A percentile compares a stretch with the other conserved stretches of the same genome.
These are phyloP conservation scores for Eutrema salsugineum DNA, from an alignment of 441 rosid species.

Conservation along the genomic window DNA sequence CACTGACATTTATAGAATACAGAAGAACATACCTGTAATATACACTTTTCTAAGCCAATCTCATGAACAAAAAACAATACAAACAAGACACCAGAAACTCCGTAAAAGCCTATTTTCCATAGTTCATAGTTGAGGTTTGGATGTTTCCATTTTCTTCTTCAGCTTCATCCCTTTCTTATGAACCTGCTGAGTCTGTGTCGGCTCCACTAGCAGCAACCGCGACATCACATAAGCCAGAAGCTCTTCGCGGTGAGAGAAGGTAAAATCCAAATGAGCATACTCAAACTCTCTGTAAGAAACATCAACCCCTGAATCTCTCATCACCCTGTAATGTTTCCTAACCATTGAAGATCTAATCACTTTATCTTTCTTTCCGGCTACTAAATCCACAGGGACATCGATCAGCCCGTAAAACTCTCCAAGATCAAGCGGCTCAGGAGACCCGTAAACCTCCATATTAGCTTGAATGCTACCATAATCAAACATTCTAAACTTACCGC, in stretches of 20 bases:
- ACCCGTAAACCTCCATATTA: constrained; percentile 69
- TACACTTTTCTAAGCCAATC: constrained; percentile 16
- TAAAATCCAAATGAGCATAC: constrained; percentile 93
- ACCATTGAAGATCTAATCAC: constrained; percentile 81
- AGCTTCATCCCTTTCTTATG: constrained; percentile 34
- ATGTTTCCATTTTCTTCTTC: constrained; percentile 41
- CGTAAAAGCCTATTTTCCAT: background rate
- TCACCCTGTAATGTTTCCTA: constrained; percentile 60
- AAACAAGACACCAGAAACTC: background rate
- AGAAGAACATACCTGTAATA: background rate
- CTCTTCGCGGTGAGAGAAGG: constrained; percentile 87
- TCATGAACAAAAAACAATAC: background rate
- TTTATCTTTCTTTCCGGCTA: constrained; percentile 81
- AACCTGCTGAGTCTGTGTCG: constrained; percentile 19
- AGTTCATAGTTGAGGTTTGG: background rate
- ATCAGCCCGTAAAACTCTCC: constrained; percentile 67
- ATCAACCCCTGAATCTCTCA: constrained; percentile 68
- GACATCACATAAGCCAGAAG: constrained; percentile 83
- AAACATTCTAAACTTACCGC: constrained; percentile 70
- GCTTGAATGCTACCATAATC: constrained; percentile 68
- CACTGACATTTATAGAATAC: background rate
- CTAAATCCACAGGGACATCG: constrained; percentile 81
- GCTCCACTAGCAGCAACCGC: constrained; percentile 57
- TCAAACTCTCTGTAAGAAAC: constrained; percentile 75
- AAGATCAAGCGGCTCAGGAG: constrained; percentile 76